Evolutionary conservation across 495 filamentous ascomycete species (phyloP), one percentile per base, ranked within the genome.

Genomic region (Choiromyces venosus): DNA sequence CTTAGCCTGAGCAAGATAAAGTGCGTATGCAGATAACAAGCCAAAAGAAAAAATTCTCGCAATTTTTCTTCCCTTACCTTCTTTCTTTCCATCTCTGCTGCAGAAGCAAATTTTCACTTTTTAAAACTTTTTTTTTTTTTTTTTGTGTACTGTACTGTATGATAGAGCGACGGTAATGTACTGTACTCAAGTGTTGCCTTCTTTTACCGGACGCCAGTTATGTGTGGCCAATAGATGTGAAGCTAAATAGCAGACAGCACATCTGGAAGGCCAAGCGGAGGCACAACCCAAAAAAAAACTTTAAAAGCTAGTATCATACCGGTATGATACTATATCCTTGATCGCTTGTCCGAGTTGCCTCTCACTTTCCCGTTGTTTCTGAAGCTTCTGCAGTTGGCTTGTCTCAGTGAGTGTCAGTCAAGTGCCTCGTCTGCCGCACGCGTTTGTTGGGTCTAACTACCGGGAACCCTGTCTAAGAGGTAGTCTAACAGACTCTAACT

Each of bases 1-100:
- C 52, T 61, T 61, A 61, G 52, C 52, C 52, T 61, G 52, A 61
- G 52, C 52, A 33, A 61, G 52, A 61, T 33, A 61, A 29, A 61
- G 52, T 61, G 52, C 25, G 52, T 12, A 61, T 61, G 52, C 52
- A 33, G 52, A 29, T 6, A 61, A 5, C 52, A 16, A 29, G 25
- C 52, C 12, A 29, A 61, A 61, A 4, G 52, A 16, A 25, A 56
- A 25, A 61, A 61, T 33, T 61, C 25, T 61, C 52, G 52, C 52
- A 61, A 61, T 33, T 4, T 16, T 29, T 61, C 14, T 56, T 61
- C 52, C 52, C 10, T 61, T 61, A 29, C 52, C 46, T 56, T 56
- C 46, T 25, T 16, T 29, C 52, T 16, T 29, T 61, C 52, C 25
- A 33, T 61, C 52, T 61, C 42, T 21, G n/a, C 52, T 33, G 52